Evolutionary conservation across 2,329 filamentous ascomycete genomes (phyloP), one percentile per base, ranked within the genome.

Genomic region (Lizonia empirigonia): DNA sequence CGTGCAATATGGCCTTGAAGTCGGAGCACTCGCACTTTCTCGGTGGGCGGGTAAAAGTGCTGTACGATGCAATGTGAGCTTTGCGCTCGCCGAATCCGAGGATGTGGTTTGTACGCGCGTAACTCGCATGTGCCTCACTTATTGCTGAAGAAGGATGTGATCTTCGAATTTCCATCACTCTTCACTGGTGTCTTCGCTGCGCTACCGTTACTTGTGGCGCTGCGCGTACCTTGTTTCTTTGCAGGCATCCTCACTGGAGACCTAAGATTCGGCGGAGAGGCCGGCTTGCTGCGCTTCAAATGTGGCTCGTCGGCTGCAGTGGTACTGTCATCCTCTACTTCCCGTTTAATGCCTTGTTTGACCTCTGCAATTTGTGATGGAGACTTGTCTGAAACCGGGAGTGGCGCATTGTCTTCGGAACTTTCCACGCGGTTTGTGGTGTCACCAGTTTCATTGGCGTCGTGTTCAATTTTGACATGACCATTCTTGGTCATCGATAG

Each of bases 121-220:
- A 44, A n/a, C 13, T 20, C 38, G 10, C 12, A 34, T 18, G 10
- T 35, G 38, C 34, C 36, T 71, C 69, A 79, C 64, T 77, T 80
- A 33, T 76, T 79, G 29, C 68, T 74, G 65, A 85, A 84, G 66
- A 84, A 84, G 63, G 72, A 80, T 27, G 82, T 84, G 51, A 85
- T 84, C 65, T 80, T 81, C 60, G 81, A 78, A 48, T 78, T 84
- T 13, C 81, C 80, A 58, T 77, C 74, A 23, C 70, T 68, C 40
- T 82, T 56, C 72, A 71, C 51, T 18, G 70, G 63, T 8, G 65
- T 69, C 63, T 80, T 81, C 34, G 73, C 65, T 34, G 75, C 70
- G 42, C 74, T 80, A 27, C 75, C 70, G 62, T 86, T 85, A 57
- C 76, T 82, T 5, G 81, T 84, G 26, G 83, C 82, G 69, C 82